phyloP scores from a whole-genome alignment of 352 stramenopile genomes.

The Pythium apleroticum region DNA sequence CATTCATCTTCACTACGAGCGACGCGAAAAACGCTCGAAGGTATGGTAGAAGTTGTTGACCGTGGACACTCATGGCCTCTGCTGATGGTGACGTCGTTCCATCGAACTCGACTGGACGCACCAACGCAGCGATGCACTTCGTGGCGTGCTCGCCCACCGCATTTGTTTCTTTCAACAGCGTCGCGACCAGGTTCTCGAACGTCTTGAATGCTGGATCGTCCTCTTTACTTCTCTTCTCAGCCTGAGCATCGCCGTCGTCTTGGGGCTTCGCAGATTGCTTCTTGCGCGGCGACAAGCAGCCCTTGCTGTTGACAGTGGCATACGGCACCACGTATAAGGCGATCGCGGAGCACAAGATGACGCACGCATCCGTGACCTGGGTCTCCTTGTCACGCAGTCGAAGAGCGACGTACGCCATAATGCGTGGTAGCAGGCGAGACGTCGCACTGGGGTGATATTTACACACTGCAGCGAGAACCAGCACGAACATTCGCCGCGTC shows the following conservation, averaged over 20 bases:
- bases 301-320: constrained; percentile 16
- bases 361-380: constrained; percentile 55
- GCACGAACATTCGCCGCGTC: constrained; percentile 56
- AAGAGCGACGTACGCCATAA: constrained; percentile 45
- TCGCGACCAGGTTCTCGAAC: constrained; percentile 39
- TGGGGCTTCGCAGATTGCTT: not conserved
- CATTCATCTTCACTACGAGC: constrained; percentile 44
- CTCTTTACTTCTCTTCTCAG: constrained; percentile 1
- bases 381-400: constrained; percentile 56
- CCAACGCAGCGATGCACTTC: constrained; percentile 44
- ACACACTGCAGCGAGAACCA: constrained; percentile 54
- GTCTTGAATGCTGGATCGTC: not conserved
- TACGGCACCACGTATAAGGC: constrained; percentile 43
- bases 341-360: constrained; percentile 52
- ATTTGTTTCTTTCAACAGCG: constrained; percentile 44
- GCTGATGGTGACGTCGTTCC: constrained; percentile 35
- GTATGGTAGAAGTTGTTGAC: constrained; percentile 35
- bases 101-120: constrained; percentile 58
- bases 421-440: constrained; percentile 40
- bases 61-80: constrained; percentile 33
- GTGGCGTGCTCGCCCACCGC: constrained; percentile 48
- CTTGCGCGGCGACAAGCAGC: constrained; percentile 18
- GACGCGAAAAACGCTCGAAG: constrained; percentile 38
- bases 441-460: constrained; percentile 39
- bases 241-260: not conserved